These are phyloP conservation scores for Penicillium hesseltinei DNA, from an alignment of 2,329 filamentous ascomycete genomes.

Conservation along the genomic window DNA sequence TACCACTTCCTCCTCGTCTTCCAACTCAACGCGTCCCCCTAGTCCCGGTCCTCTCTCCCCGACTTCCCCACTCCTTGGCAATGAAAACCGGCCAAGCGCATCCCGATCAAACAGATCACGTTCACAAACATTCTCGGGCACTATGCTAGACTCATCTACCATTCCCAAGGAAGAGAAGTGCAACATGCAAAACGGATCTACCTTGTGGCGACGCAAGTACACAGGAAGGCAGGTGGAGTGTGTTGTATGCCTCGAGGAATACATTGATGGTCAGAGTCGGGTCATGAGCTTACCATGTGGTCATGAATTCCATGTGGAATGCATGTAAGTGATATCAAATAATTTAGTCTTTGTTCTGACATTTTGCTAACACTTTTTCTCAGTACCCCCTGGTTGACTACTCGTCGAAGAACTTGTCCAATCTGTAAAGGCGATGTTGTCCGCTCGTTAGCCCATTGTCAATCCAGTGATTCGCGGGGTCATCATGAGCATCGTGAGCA, in stretches of 20 bases:
- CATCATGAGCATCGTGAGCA: constrained; percentile 44
- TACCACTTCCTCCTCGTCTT: constrained; percentile 59
- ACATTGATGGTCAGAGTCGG: constrained; percentile 85
- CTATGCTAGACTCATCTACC: constrained; percentile 23
- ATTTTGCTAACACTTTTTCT: constrained; percentile 19
- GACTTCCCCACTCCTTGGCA: constrained; percentile 71
- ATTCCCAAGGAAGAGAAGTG: constrained; percentile 48
- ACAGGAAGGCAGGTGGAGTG: constrained; percentile 75
- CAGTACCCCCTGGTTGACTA: constrained; percentile 95
- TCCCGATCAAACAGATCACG: constrained; percentile 34
- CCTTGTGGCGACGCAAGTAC: constrained; percentile 55
- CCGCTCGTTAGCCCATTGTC: constrained; percentile 53
- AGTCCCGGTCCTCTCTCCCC: constrained; percentile 66
- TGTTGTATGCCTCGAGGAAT: constrained; percentile 95
- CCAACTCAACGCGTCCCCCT: constrained; percentile 56
- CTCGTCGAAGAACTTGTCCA: constrained; percentile 90
- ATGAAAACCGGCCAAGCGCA: constrained; percentile 30
- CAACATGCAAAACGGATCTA: constrained; percentile 28
- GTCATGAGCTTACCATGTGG: constrained; percentile 98
- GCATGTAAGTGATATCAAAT: constrained; percentile 72
- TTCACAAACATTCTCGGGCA: constrained; percentile 39
- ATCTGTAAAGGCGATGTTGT: constrained; percentile 99
- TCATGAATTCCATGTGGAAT: constrained; percentile 95
- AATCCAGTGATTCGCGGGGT: constrained; percentile 19
- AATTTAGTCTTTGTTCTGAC: background rate